Base-by-base conservation (phyloP, 345 rosid species). In the Barbarea vulgaris region DNA sequence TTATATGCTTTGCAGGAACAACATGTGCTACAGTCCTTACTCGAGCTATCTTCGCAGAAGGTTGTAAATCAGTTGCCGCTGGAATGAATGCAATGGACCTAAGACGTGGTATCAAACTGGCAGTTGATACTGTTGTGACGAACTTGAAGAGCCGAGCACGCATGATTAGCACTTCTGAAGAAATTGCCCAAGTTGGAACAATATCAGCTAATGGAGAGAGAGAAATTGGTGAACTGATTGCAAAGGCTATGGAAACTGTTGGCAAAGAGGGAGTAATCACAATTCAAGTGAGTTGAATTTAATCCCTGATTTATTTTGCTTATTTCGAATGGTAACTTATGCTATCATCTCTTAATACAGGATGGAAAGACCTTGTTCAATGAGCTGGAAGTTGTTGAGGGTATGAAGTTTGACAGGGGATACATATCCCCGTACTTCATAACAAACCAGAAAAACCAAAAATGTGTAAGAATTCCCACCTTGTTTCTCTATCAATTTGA, bases 261-360 rank as follows among this genome's bases (percentile, higher is more conserved):
- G 99, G 99, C 72, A 96, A 96, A 79, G 99, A 96, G 83, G 99
- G 99, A 76, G 99, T 96, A 9, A 96, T 96, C 72, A 93, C 96
- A 25, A 93, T 96, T 64, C 89, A 87, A 59, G 99, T 96, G 75
- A 85, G 90, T 77, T 76, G 10, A 46, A 14, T 63, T 2, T 46
- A 22, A 22, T 42, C 6, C 54, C 50, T 9, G 36, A 25, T 0
- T 33, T 22, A 39, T 31, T 22, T 28, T 34, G 18, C 53, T 51
- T 21, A 44, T 69, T 14, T 61, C 28, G 4, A 11, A 9, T 63
- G 31, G 41, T 47, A 60, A 46, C 37, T 11, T 44, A 56, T 67
- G 67, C 71, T 30, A 42, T 62, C 57, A 15, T 47, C 28, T 28
- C 37, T 27, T 76, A 9, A 68, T 76, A 60, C 84, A 93, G 99